Percentiles rank a stretch among this genome's conserved stretches.
Conservation (phyloP, 176 grass and related monocot species). For the Phyllostachys edulis region DNA sequence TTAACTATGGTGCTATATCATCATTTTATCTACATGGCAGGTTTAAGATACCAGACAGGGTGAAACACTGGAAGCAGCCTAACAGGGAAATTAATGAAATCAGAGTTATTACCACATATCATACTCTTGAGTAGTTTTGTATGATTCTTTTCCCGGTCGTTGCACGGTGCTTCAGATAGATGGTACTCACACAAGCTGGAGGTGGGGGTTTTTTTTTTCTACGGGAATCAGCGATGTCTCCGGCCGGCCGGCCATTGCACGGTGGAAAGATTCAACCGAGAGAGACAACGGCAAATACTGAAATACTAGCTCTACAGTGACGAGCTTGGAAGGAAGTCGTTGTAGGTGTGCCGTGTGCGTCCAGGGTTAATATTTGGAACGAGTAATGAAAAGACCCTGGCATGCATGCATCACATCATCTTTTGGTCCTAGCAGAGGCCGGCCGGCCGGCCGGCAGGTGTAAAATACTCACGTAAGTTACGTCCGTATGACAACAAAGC, state of each 20-base stretch:
- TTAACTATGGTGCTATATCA: no score
- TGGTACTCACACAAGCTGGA: no score
- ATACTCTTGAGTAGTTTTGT: no score
- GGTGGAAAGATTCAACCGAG: conserved; percentile 2
- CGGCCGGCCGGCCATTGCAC: background rate
- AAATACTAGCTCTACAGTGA: background rate
- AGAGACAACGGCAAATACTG: background rate
- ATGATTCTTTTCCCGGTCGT: no score
- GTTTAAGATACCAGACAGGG: no score
- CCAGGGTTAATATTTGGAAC: background rate
- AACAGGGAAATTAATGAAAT: no score
- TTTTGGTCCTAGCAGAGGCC: background rate
- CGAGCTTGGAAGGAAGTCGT: background rate
- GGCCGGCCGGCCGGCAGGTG: conserved; percentile 12
- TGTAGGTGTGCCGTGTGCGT: background rate
- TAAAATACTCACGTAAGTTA: background rate
- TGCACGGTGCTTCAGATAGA: no score
- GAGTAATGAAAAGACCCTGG: background rate
- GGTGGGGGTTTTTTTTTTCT: no score
- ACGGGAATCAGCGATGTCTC: background rate
- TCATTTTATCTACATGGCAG: no score
- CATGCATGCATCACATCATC: background rate
- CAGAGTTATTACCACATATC: no score
- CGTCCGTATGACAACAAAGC: background rate
- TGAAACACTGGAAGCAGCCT: no score